Evolutionary conservation across 495 filamentous ascomycete species (phyloP).

Genomic region (Penicillium riverlandense): DNA sequence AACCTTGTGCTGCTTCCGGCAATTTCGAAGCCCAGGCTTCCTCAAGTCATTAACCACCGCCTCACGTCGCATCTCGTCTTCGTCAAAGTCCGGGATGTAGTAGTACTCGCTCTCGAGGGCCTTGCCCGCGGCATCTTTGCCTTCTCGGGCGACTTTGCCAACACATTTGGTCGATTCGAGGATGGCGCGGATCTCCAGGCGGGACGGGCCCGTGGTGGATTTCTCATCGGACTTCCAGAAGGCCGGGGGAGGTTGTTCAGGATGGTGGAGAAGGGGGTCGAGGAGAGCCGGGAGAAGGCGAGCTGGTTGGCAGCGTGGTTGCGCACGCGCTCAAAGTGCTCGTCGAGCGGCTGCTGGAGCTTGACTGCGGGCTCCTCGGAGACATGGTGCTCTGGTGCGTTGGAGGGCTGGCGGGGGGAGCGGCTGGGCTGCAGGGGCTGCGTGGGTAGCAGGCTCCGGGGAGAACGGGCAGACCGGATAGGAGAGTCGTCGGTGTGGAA

Average conservation of each 20-base stretch:
- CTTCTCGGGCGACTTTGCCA: slow-evolving; percentile 80
- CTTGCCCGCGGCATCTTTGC: slow-evolving; percentile 95
- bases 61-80: slow-evolving; percentile 66
- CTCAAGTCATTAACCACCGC: slow-evolving; percentile 80
- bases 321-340: slow-evolving; percentile 31
- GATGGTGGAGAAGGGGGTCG: slow-evolving; percentile 82
- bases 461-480: slow-evolving; percentile 27
- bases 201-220: slow-evolving; percentile 42
- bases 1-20: slow-evolving; percentile 96
- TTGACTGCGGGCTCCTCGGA: slow-evolving; percentile 16
- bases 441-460: slow-evolving; percentile 20
- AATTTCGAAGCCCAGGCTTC: slow-evolving; percentile 80
- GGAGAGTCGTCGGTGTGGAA: slow-evolving; percentile 57
- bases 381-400: slow-evolving; percentile 14
- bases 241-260: slow-evolving; percentile 74
- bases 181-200: slow-evolving; percentile 57
- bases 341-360: slow-evolving; percentile 19
- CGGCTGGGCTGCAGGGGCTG: slow-evolving; percentile 31
- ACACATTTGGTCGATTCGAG: slow-evolving; percentile 69
- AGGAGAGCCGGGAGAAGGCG: slow-evolving; percentile 92
- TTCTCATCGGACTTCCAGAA: slow-evolving; percentile 39
- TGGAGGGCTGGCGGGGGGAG: slow-evolving; percentile 28
- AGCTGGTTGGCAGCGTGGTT: slow-evolving; percentile 93
- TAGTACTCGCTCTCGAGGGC: slow-evolving; percentile 93
- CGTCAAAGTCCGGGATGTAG: slow-evolving; percentile 88